Percentiles rank a stretch among this genome's conserved stretches.
These are phyloP conservation scores for Amanita polypyramis DNA, from an alignment of 768 basidiomycete genomes.

Conservation along the genomic window DNA sequence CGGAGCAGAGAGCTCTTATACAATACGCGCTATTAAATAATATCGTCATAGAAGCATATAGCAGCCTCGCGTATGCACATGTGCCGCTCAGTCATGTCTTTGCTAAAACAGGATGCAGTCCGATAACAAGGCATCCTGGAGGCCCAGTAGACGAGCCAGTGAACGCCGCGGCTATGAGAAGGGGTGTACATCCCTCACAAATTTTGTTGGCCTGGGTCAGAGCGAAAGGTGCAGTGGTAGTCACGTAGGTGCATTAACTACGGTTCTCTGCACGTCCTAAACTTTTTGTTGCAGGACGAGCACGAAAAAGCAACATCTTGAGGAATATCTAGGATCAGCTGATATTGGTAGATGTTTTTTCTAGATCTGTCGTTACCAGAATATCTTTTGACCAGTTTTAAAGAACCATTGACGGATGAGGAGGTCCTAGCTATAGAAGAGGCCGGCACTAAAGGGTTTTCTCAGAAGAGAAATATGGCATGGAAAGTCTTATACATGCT, in stretches of 20 bases:
- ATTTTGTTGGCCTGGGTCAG: conserved; percentile 62
- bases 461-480: conserved; percentile 12
- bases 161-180: conserved; percentile 36
- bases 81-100: not conserved
- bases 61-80: conserved; percentile 43
- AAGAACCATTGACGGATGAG: conserved; percentile 42
- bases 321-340: conserved; percentile 57
- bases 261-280: not conserved
- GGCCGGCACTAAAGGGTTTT: conserved; percentile 45
- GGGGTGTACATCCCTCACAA: conserved; percentile 51
- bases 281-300: conserved; percentile 35
- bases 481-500: too few species aligned
- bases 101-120: conserved; percentile 23
- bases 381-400: not conserved
- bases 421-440: conserved; percentile 57
- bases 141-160: conserved; percentile 57
- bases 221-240: conserved; percentile 55
- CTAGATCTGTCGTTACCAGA: not conserved
- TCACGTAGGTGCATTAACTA: conserved; percentile 37
- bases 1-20: conserved; percentile 40
- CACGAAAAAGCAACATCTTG: conserved; percentile 45
- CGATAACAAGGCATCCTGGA: conserved; percentile 47
- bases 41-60: conserved; percentile 68
- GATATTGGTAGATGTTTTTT: conserved; percentile 30
- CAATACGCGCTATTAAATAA: conserved; percentile 45